phyloP scores from a whole-genome alignment of 164 flowering plant species.

The Chimonanthus praecox region DNA sequence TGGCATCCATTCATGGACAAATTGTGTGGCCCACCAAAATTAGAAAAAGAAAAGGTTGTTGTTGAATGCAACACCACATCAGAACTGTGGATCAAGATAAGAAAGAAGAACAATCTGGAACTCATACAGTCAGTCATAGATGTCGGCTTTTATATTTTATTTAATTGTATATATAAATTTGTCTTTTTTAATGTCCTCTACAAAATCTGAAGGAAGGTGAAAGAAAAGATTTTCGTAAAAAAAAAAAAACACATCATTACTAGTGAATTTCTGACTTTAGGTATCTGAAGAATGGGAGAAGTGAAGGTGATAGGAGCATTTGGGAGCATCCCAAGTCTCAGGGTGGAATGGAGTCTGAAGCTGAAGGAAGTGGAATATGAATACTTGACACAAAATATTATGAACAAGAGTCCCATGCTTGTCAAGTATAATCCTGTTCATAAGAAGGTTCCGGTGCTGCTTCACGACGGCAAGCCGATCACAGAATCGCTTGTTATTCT shows the following conservation, averaged over 20 bases:
- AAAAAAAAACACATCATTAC: neutral
- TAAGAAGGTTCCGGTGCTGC: conserved; percentile 8
- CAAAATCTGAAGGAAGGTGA: neutral
- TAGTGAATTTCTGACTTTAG: neutral
- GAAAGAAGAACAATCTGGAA: too few relatives aligned
- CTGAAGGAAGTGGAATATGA: neutral
- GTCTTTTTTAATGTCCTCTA: neutral
- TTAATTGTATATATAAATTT: neutral
- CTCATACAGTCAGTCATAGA: too few relatives aligned
- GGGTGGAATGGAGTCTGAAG: neutral
- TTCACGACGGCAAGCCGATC: neutral
- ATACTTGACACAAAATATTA: neutral
- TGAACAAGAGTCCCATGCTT: neutral
- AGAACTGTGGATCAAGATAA: too few relatives aligned
- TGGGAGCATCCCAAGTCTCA: too few relatives aligned
- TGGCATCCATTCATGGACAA: too few relatives aligned
- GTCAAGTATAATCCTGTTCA: neutral
- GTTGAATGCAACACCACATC: too few relatives aligned
- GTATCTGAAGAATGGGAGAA: neutral
- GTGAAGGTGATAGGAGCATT: too few relatives aligned
- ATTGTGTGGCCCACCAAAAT: too few relatives aligned
- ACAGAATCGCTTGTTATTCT: neutral
- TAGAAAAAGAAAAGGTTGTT: too few relatives aligned
- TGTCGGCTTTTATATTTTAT: too few relatives aligned
- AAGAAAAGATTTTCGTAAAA: neutral